Evolutionary conservation across 257 asterid species (phyloP).

Genomic region (Solanum medicagineum): DNA sequence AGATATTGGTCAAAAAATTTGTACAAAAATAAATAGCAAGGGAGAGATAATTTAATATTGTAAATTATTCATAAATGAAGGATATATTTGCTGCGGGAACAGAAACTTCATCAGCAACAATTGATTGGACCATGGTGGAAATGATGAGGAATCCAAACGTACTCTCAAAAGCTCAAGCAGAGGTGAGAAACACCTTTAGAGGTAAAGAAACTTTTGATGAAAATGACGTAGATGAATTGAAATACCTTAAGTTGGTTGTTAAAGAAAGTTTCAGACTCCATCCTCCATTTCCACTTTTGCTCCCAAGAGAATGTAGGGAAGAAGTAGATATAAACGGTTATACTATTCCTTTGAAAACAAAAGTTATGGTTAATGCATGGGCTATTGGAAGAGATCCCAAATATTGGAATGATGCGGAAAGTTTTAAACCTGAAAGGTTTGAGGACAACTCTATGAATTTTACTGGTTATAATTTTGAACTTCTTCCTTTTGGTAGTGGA

Average conservation of each 20-base stretch:
- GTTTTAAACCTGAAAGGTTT: background rate
- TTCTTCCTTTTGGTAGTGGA: background rate
- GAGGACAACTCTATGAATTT: background rate
- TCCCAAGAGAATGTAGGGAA: background rate
- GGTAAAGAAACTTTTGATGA: background rate
- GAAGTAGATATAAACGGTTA: background rate
- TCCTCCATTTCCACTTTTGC: background rate
- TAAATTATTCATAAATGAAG: background rate
- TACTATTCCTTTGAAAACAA: background rate
- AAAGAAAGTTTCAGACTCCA: background rate
- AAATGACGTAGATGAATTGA: background rate
- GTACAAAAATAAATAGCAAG: too few species aligned
- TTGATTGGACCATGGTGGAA: background rate
- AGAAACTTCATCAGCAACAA: background rate
- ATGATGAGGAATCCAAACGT: background rate
- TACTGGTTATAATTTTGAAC: background rate
- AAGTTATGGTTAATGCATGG: background rate
- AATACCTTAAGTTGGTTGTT: background rate
- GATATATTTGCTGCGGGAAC: background rate
- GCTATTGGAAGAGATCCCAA: background rate
- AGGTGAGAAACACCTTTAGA: background rate
- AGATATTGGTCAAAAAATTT: too few species aligned
- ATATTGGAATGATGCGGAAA: background rate
- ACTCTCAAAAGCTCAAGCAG: background rate
- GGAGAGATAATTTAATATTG: background rate